A percentile compares a stretch with the other conserved stretches of the same genome.
Evolutionary conservation across 2,329 filamentous ascomycete species (phyloP).

Genomic region (Aspergillus texensis): DNA sequence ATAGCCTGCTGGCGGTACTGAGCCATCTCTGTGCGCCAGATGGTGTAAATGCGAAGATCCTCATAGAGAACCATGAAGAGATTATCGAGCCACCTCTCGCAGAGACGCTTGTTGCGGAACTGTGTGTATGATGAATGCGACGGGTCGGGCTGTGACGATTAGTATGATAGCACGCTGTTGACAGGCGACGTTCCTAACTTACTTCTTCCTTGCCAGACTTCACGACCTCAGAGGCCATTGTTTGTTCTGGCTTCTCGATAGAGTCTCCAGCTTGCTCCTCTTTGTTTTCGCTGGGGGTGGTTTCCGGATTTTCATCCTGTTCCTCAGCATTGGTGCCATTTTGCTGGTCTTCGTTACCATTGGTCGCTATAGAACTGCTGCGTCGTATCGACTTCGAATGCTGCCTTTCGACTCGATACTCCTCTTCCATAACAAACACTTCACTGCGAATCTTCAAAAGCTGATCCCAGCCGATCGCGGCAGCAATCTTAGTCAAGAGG

Average conservation of each 20-base stretch:
- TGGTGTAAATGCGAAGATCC: conserved; percentile 96
- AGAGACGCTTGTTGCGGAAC: conserved; percentile 95
- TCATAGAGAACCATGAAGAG: conserved; percentile 99
- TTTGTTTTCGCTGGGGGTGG: conserved; percentile 37
- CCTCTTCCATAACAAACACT: conserved; percentile 99
- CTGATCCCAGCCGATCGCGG: conserved; percentile 97
- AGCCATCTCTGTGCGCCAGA: conserved; percentile 97
- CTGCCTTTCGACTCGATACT: conserved; percentile 79
- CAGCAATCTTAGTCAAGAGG: conserved; percentile 91
- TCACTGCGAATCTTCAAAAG: conserved; percentile 91
- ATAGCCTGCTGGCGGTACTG: conserved; percentile 92
- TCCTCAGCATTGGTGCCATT: conserved; percentile 33
- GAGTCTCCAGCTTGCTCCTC: conserved; percentile 37
- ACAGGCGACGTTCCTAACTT: conserved; percentile 31
- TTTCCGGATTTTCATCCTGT: conserved; percentile 27
- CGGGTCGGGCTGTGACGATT: conserved; percentile 55
- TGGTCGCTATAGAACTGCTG: conserved; percentile 40
- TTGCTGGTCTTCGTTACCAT: conserved; percentile 37
- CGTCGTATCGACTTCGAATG: conserved; percentile 28
- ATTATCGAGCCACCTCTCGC: conserved; percentile 96
- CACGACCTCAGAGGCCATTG: conserved; percentile 73
- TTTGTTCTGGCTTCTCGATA: conserved; percentile 79
- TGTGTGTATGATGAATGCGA: conserved; percentile 78
- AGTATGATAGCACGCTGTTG: not conserved
- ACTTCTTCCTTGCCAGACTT: conserved; percentile 76